Percentiles rank a stretch among this genome's conserved stretches.
Evolutionary conservation across 2,329 filamentous ascomycete species (phyloP).

Genomic region (Sporothrix luriei): DNA sequence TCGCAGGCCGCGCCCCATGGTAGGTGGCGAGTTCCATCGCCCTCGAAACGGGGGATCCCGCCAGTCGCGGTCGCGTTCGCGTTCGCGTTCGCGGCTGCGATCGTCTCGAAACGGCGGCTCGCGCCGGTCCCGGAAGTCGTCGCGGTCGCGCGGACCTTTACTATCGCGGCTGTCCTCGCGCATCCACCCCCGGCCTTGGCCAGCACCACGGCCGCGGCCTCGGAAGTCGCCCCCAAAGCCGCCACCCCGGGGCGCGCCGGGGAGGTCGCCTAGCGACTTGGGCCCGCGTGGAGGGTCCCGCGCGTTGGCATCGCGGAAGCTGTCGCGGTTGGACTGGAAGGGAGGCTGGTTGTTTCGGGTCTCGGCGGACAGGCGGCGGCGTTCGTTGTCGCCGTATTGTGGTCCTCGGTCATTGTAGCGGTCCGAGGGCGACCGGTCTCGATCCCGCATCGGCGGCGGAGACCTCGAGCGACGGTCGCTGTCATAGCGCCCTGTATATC

Average conservation of each 20-base stretch:
- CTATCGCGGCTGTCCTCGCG: slow-evolving; percentile 65
- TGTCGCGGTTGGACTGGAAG: slow-evolving; percentile 64
- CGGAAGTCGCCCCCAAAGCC: slow-evolving; percentile 68
- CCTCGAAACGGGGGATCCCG: slow-evolving; percentile 59
- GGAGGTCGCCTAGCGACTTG: slow-evolving; percentile 66
- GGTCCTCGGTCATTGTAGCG: slow-evolving; percentile 59
- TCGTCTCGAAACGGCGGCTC: slow-evolving; percentile 56
- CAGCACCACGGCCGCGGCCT: slow-evolving; percentile 60
- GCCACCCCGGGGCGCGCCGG: slow-evolving; percentile 73
- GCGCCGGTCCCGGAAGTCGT: slow-evolving; percentile 61
- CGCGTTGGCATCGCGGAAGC: slow-evolving; percentile 57
- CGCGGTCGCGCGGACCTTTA: slow-evolving; percentile 56
- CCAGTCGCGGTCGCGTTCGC: slow-evolving; percentile 48
- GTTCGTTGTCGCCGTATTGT: slow-evolving; percentile 65
- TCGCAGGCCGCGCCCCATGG: slow-evolving; percentile 51
- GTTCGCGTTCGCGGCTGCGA: slow-evolving; percentile 60
- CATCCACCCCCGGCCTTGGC: slow-evolving; percentile 61
- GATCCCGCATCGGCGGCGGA: slow-evolving; percentile 43
- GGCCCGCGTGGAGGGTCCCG: slow-evolving; percentile 81
- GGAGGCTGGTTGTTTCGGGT: slow-evolving; percentile 57
- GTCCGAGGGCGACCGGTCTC: slow-evolving; percentile 67
- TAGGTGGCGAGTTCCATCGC: slow-evolving; percentile 62
- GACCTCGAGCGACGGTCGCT: slow-evolving; percentile 65
- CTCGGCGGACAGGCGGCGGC: slow-evolving; percentile 67
- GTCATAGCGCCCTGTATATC: slow-evolving; percentile 64